These are phyloP conservation scores for Odontarrhena argentea DNA, from an alignment of 345 rosid species.

Conservation along the genomic window DNA sequence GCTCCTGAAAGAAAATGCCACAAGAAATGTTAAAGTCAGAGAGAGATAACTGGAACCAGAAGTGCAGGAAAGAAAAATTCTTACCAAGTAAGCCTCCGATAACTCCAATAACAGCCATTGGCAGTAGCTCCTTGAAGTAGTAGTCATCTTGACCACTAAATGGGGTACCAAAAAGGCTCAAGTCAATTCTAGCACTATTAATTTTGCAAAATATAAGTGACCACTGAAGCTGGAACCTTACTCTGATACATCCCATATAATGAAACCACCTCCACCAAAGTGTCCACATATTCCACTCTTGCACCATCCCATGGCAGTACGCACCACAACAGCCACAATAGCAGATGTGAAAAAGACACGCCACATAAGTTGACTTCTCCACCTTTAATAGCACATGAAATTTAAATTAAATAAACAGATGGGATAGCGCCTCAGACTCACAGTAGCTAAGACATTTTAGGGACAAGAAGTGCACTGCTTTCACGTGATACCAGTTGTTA, in stretches of 20 bases:
- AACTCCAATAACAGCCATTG: slow-evolving; percentile 96
- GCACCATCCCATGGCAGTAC: slow-evolving; percentile 97
- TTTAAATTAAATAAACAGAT: slow-evolving; percentile 13
- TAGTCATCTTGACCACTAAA: slow-evolving; percentile 96
- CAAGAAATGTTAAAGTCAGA: slow-evolving; percentile 22
- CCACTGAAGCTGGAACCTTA: slow-evolving; percentile 49
- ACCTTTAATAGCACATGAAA: slow-evolving; percentile 58
- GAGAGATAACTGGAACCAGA: slow-evolving; percentile 25
- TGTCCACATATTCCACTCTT: slow-evolving; percentile 95
- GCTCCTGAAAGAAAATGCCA: slow-evolving; percentile 59
- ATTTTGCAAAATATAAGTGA: slow-evolving; percentile 5
- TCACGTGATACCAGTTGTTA: neutral
- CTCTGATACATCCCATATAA: slow-evolving; percentile 97
- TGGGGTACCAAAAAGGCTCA: slow-evolving; percentile 15
- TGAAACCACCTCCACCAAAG: slow-evolving; percentile 95
- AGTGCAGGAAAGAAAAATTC: slow-evolving; percentile 13
- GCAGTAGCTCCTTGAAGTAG: slow-evolving; percentile 85
- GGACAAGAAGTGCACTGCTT: slow-evolving; percentile 5
- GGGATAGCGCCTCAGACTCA: neutral
- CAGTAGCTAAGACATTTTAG: slow-evolving; percentile 11
- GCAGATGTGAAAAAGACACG: slow-evolving; percentile 99
- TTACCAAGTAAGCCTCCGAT: slow-evolving; percentile 93
- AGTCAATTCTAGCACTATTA: slow-evolving; percentile 19
- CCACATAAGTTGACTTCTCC: slow-evolving; percentile 99
- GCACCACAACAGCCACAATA: slow-evolving; percentile 94